These are phyloP conservation scores for Linum tenue DNA, from an alignment of 345 rosid species.

Conservation along the genomic window DNA sequence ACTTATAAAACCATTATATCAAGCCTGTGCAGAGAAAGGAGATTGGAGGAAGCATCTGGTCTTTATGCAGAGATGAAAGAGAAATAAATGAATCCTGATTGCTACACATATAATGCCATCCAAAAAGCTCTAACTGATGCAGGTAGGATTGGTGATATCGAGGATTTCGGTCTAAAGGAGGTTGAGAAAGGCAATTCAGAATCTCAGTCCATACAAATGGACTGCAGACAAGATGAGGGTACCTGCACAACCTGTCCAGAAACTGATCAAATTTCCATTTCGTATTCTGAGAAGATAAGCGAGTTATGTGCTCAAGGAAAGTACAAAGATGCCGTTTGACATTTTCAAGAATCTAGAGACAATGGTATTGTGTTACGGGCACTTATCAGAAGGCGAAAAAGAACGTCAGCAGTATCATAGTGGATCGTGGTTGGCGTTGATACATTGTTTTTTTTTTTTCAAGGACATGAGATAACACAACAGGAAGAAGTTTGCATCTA, in stretches of 20 bases:
- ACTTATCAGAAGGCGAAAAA: slow-evolving; percentile 45
- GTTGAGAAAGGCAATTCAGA: slow-evolving; percentile 30
- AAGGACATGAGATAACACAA: slow-evolving; percentile 77
- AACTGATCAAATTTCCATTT: slow-evolving; percentile 28
- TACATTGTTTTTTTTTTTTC: too few species aligned
- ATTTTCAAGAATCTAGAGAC: slow-evolving; percentile 27
- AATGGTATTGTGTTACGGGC: slow-evolving; percentile 35
- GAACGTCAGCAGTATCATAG: slow-evolving; percentile 24
- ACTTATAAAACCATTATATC: slow-evolving; percentile 78
- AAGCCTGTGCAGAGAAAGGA: slow-evolving; percentile 51
- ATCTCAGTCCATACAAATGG: slow-evolving; percentile 24
- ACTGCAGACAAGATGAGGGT: slow-evolving; percentile 11
- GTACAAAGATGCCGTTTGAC: slow-evolving; percentile 44
- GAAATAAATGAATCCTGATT: slow-evolving; percentile 52
- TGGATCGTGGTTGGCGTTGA: not conserved
- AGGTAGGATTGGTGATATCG: slow-evolving; percentile 48
- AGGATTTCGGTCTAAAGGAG: slow-evolving; percentile 43
- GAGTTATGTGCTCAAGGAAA: slow-evolving; percentile 58
- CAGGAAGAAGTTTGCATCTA: slow-evolving; percentile 61
- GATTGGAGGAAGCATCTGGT: slow-evolving; percentile 65
- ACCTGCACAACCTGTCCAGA: slow-evolving; percentile 24
- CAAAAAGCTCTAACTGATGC: slow-evolving; percentile 40
- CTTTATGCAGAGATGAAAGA: slow-evolving; percentile 60
- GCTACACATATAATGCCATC: slow-evolving; percentile 53
- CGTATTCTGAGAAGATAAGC: slow-evolving; percentile 47